phyloP scores from a whole-genome alignment of 2,329 filamentous ascomycete genomes.

The Thielaviopsis musarum region DNA sequence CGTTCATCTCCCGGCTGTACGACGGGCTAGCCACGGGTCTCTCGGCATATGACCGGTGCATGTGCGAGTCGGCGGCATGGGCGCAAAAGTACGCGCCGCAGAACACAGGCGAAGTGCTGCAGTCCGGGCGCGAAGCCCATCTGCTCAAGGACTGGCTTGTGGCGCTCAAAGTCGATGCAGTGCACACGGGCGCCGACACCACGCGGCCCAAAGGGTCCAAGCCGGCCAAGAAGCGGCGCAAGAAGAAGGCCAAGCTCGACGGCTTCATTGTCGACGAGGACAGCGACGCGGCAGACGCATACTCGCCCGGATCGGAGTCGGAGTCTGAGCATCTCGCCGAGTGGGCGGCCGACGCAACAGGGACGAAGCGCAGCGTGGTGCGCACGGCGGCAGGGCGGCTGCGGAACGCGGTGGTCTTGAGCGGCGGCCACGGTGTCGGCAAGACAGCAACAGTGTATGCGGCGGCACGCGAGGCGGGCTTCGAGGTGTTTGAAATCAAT shows the following conservation, averaged over 20 bases:
- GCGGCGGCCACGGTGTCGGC: constrained; percentile 75
- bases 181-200: constrained; percentile 40
- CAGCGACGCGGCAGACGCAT: constrained; percentile 24
- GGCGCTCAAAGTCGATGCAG: constrained; percentile 56
- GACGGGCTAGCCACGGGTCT: constrained; percentile 40
- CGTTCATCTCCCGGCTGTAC: constrained; percentile 43
- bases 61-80: constrained; percentile 62
- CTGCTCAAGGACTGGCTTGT: constrained; percentile 70
- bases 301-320: background rate
- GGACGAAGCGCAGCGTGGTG: constrained; percentile 5
- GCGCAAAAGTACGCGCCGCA: constrained; percentile 68
- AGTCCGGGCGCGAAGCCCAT: constrained; percentile 50
- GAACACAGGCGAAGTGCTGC: constrained; percentile 54
- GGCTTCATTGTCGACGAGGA: constrained; percentile 68
- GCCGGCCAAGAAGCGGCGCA: constrained; percentile 28
- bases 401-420: constrained; percentile 69
- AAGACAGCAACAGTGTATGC: constrained; percentile 90
- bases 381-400: constrained; percentile 27
- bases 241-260: constrained; percentile 48
- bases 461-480: constrained; percentile 77
- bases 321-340: constrained; percentile 2
- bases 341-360: constrained; percentile 4
- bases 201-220: constrained; percentile 15
- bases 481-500: constrained; percentile 92
- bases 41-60: constrained; percentile 65